Evolutionary conservation across 2,329 filamentous ascomycete species (phyloP).

Genomic region (Parastagonospora nodorum): DNA sequence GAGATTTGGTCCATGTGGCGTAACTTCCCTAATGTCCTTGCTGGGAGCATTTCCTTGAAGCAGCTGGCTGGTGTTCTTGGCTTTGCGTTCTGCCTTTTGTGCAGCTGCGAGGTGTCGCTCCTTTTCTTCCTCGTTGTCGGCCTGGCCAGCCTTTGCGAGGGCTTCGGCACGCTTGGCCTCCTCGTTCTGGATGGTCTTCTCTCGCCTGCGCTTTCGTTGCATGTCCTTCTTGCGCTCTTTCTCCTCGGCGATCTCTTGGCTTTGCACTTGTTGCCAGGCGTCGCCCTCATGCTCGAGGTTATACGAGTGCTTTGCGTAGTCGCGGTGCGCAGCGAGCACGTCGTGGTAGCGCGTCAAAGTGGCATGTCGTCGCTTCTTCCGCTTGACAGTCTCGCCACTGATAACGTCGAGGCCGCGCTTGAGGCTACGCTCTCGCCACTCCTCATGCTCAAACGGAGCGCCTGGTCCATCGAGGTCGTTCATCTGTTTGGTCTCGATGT

Average conservation of each 20-base stretch:
- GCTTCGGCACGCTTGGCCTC: constrained; percentile 80
- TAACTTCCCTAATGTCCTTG: constrained; percentile 74
- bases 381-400: constrained; percentile 65
- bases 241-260: constrained; percentile 87
- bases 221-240: constrained; percentile 99
- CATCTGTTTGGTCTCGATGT: constrained; percentile 61
- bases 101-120: constrained; percentile 82
- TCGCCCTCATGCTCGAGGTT: constrained; percentile 77
- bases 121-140: constrained; percentile 81
- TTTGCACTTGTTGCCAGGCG: constrained; percentile 83
- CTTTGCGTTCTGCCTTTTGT: constrained; percentile 90
- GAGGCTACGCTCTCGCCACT: constrained; percentile 58
- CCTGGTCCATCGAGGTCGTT: constrained; percentile 62
- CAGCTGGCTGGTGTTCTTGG: constrained; percentile 84
- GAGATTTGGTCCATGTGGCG: constrained; percentile 76
- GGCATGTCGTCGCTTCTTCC: constrained; percentile 67
- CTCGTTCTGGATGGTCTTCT: constrained; percentile 92
- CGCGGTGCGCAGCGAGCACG: constrained; percentile 69
- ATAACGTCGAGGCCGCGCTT: constrained; percentile 74
- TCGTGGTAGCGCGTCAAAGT: constrained; percentile 61
- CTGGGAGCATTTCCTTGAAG: constrained; percentile 78
- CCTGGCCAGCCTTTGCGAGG: constrained; percentile 75
- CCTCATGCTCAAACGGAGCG: constrained; percentile 58
- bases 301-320: constrained; percentile 75
- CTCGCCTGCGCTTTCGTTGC: constrained; percentile 93